These are phyloP conservation scores for Candida berthetii DNA, from an alignment of 805 yeast genomes.

Conservation along the genomic window DNA sequence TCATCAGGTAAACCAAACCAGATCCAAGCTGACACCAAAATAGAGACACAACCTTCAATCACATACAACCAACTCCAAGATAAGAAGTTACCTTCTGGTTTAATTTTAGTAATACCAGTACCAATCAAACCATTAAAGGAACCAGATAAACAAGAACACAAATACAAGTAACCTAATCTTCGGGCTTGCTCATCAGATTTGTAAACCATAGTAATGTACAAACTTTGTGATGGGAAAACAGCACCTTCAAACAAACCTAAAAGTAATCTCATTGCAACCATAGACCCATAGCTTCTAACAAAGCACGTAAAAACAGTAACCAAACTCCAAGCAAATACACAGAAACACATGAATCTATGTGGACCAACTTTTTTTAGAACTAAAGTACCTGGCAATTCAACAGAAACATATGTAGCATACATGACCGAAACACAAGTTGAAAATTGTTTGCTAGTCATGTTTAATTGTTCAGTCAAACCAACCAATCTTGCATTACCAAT, in stretches of 20 bases:
- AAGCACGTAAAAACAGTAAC: constrained; percentile 27
- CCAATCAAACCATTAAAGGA: constrained; percentile 40
- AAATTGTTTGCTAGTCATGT: constrained; percentile 28
- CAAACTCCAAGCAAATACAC: constrained; percentile 24
- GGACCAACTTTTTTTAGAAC: constrained; percentile 12
- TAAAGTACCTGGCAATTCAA: constrained; percentile 28
- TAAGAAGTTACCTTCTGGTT: constrained; percentile 28
- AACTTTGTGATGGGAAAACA: constrained; percentile 31
- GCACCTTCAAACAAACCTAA: constrained; percentile 39
- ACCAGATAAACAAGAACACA: constrained; percentile 35
- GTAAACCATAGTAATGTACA: constrained; percentile 30
- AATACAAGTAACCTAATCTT: constrained; percentile 32
- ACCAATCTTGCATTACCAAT: constrained; percentile 51
- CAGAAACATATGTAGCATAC: constrained; percentile 32
- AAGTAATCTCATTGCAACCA: constrained; percentile 32
- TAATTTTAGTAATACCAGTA: constrained; percentile 27
- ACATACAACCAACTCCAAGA: constrained; percentile 41
- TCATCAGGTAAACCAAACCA: constrained; percentile 31
- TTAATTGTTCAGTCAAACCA: constrained; percentile 34
- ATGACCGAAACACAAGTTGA: constrained; percentile 36
- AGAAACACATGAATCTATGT: constrained; percentile 16
- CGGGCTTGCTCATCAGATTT: constrained; percentile 29
- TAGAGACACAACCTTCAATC: constrained; percentile 33
- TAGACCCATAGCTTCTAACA: constrained; percentile 24
- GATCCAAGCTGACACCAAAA: constrained; percentile 31